Percentiles rank a stretch among this genome's conserved stretches.
phyloP scores from a whole-genome alignment of 768 basidiomycete species.

The Xerocomellus chrysenteron region DNA sequence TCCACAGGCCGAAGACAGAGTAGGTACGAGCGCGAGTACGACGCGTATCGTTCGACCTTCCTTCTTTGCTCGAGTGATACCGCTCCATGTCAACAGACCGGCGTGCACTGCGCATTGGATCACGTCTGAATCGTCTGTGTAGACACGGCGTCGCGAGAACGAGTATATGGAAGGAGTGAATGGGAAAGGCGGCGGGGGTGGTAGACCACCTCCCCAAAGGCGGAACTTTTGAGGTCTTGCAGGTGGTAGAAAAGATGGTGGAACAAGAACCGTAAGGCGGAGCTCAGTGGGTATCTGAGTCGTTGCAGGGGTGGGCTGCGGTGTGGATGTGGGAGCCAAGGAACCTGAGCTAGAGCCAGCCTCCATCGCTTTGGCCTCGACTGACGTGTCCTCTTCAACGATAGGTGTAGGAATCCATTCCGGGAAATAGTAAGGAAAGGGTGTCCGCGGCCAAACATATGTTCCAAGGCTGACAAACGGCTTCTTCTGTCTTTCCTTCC shows the following conservation, averaged over 20 bases:
- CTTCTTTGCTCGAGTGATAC: constrained; percentile 36
- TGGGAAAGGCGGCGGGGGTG: constrained; percentile 40
- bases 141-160: constrained; percentile 50
- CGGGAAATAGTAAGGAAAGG: constrained; percentile 36
- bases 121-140: constrained; percentile 77
- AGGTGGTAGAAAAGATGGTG: constrained; percentile 55
- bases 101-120: constrained; percentile 69
- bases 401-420: constrained; percentile 32
- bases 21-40: constrained; percentile 41
- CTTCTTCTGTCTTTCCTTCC: constrained; percentile 30
- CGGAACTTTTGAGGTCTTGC: constrained; percentile 52
- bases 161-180: constrained; percentile 25
- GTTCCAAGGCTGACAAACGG: constrained; percentile 30
- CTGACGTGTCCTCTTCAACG: constrained; percentile 25
- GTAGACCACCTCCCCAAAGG: constrained; percentile 70
- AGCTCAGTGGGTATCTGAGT: constrained; percentile 30
- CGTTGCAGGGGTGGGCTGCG: constrained; percentile 7
- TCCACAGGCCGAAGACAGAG: constrained; percentile 42
- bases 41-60: constrained; percentile 41
- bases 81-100: constrained; percentile 48
- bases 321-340: constrained; percentile 17
- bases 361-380: constrained; percentile 17
- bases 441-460: constrained; percentile 31
- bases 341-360: constrained; percentile 30
- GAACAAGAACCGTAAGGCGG: constrained; percentile 55